Conservation (phyloP, 2,329 filamentous ascomycete species). For the Hymenoscyphus infarciens region DNA sequence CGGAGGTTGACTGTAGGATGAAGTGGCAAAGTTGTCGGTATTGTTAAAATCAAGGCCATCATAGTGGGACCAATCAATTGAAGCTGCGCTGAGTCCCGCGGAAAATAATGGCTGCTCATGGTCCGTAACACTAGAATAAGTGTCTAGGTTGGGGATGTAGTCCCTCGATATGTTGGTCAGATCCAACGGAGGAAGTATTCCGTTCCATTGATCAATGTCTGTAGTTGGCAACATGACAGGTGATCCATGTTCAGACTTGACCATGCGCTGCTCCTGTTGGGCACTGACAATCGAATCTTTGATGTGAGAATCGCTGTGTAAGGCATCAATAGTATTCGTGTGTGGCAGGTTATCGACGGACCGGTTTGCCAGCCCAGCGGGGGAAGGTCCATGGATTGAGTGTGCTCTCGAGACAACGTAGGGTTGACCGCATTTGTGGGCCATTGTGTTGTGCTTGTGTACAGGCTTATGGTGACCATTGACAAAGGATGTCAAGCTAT, state of each 20-base stretch:
- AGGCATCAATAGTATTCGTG: slow-evolving; percentile 41
- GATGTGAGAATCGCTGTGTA: slow-evolving; percentile 36
- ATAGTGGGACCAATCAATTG: slow-evolving; percentile 52
- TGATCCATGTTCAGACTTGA: slow-evolving; percentile 60
- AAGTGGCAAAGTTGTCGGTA: slow-evolving; percentile 46
- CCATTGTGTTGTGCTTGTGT: slow-evolving; percentile 57
- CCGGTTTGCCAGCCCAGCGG: slow-evolving; percentile 45
- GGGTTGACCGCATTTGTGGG: slow-evolving; percentile 56
- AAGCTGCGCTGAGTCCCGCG: slow-evolving; percentile 55
- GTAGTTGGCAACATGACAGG: slow-evolving; percentile 49
- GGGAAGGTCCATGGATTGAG: slow-evolving; percentile 49
- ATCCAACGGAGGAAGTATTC: slow-evolving; percentile 55
- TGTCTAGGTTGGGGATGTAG: slow-evolving; percentile 45
- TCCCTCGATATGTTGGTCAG: slow-evolving; percentile 51
- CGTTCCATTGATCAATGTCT: slow-evolving; percentile 48
- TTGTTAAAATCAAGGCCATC: slow-evolving; percentile 49
- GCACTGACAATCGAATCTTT: slow-evolving; percentile 38
- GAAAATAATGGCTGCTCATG: slow-evolving; percentile 55
- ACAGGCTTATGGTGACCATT: slow-evolving; percentile 62
- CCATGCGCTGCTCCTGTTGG: slow-evolving; percentile 45
- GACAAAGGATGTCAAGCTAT: slow-evolving; percentile 54
- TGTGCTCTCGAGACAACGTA: slow-evolving; percentile 59
- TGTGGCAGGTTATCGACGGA: slow-evolving; percentile 44
- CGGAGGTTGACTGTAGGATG: slow-evolving; percentile 52
- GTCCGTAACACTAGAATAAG: slow-evolving; percentile 48